These are phyloP conservation scores for Hebeloma cylindrosporum DNA, from an alignment of 768 basidiomycete species.

Conservation along the genomic window DNA sequence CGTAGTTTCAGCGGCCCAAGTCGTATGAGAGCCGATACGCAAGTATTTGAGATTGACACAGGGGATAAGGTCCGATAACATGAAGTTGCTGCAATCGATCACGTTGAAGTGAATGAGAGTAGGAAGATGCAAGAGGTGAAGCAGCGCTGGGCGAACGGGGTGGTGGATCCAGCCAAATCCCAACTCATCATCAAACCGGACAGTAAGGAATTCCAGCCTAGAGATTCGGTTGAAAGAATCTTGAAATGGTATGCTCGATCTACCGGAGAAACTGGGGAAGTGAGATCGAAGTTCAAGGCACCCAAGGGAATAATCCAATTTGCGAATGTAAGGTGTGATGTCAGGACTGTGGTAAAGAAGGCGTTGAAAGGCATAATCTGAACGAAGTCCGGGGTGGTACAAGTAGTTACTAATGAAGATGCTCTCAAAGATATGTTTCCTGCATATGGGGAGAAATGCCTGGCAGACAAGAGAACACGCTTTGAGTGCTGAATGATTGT, in stretches of 20 bases:
- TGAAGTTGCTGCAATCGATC: neutral
- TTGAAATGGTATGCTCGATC: neutral
- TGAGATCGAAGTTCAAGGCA: too few species aligned
- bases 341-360: conserved; percentile 3
- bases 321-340: conserved; percentile 6
- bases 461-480: conserved; percentile 10
- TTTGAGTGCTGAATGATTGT: conserved; percentile 5
- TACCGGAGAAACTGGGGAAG: too few species aligned
- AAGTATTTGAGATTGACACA: conserved; percentile 8
- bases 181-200: neutral
- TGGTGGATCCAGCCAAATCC: conserved; percentile 7
- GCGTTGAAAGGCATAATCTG: neutral
- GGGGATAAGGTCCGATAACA: neutral
- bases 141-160: conserved; percentile 8
- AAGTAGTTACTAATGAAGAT: neutral
- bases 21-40: neutral
- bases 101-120: conserved; percentile 5
- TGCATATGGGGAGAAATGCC: neutral
- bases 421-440: conserved; percentile 11
- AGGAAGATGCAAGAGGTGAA: conserved; percentile 9
- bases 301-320: neutral
- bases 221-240: neutral
- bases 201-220: neutral
- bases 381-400: neutral
- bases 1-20: neutral